Evolutionary conservation across 2,329 filamentous ascomycete genomes (phyloP), one percentile per base, ranked within the genome.

Genomic region (Tolypocladium tundrense): DNA sequence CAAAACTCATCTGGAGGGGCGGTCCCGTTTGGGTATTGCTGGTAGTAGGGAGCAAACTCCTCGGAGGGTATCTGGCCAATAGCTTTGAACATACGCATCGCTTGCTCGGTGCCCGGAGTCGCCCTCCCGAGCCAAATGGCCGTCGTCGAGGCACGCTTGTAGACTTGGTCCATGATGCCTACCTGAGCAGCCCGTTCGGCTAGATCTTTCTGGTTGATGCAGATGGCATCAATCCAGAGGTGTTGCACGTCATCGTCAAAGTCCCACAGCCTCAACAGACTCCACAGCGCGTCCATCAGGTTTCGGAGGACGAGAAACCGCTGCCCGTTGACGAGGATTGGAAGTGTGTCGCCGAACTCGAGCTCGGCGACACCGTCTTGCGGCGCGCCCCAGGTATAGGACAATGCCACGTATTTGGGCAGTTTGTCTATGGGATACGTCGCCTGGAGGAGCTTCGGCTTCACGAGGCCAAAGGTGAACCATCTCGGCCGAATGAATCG

Each of bases 151-250:
- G 61, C 60, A 24, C 53, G 13, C 41, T 59, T 63, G 43, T 62
- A 63, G n/a, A 60, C 55, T 13, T 57, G 59, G 27, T 63, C 61
- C 61, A 63, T 63, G 37, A 63, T 60, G 24, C 48, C 54, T 3
- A 63, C 59, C 42, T 62, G 60, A 3, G 56, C 43, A 7, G 57
- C 51, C 19, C 60, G 45, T 45, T 63, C 59, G 11, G 19, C 45
- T 1, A 58, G 43, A 4, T 61, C 60, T 13, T 45, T 10, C 50
- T 61, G 60, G 33, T 61, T 61, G 55, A 61, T 62, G 24, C 60
- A 61, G 21, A 62, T 60, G 48, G 61, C 61, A 31, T 63, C 61
- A 42, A 63, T 53, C 60, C 60, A 62, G 13, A 55, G 11, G 33
- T 55, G 54, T 4, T 55, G 54, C 14, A 45, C 40, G 27, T 55